Evolutionary conservation across 306 rosid genomes (phyloP).

Genomic region (Benincasa hispida): DNA sequence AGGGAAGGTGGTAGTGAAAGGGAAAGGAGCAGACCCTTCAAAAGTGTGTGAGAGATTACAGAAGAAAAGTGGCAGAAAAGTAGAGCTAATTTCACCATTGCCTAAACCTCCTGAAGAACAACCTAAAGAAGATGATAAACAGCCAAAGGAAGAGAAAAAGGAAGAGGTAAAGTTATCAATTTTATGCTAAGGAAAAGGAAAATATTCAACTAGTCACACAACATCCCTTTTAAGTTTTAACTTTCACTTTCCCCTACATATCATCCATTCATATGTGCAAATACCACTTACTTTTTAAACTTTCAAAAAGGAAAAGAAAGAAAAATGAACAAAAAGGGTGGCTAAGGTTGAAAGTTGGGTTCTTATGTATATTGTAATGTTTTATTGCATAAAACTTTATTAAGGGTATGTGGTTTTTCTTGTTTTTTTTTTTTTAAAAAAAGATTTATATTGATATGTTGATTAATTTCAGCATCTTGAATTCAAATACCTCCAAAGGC

Average conservation of each 20-base stretch:
- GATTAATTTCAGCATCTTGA: background rate
- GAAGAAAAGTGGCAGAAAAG: constrained; percentile 19
- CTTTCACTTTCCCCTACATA: background rate
- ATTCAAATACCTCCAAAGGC: background rate
- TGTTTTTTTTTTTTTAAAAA: too few species aligned
- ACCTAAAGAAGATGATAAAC: constrained; percentile 31
- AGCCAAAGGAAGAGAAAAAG: constrained; percentile 46
- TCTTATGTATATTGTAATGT: background rate
- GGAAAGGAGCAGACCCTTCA: constrained; percentile 12
- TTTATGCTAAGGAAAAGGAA: background rate
- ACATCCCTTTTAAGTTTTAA: background rate
- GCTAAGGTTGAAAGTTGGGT: background rate
- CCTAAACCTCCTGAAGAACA: constrained; percentile 53
- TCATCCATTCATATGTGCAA: background rate
- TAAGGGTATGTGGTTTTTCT: too few species aligned
- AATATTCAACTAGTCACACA: background rate
- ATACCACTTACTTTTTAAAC: background rate
- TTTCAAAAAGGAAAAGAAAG: background rate
- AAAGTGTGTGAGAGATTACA: constrained; percentile 12
- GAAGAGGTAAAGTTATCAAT: constrained; percentile 48
- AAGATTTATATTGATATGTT: too few species aligned
- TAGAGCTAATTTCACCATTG: constrained; percentile 22
- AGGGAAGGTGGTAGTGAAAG: constrained; percentile 20
- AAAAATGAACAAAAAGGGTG: background rate
- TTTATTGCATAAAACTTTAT: background rate